Percentiles rank a stretch among this genome's conserved stretches.
Conservation (phyloP, 306 rosid genomes). For the Cyamopsis tetragonoloba region DNA sequence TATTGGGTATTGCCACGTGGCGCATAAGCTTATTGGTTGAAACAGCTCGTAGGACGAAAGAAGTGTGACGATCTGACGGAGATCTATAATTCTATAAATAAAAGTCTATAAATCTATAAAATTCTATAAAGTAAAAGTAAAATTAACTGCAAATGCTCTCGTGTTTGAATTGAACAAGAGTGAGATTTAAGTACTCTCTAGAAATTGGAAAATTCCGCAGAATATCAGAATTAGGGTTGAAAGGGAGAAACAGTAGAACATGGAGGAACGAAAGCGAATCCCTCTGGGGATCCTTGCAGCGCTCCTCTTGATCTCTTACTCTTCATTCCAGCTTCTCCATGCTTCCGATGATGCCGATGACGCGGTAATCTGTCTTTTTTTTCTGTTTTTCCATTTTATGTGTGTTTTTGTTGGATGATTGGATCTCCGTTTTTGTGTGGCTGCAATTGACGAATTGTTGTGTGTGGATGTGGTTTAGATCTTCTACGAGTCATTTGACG, state of each 20-base stretch:
- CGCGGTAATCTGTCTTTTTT: slow-evolving; percentile 6
- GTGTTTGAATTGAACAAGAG: neutral
- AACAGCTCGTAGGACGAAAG: slow-evolving; percentile 41
- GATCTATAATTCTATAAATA: no score
- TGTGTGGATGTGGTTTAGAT: slow-evolving; percentile 34
- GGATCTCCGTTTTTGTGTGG: slow-evolving; percentile 5
- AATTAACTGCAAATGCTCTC: neutral
- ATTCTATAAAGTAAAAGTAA: no score
- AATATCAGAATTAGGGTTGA: slow-evolving; percentile 20
- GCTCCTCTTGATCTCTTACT: slow-evolving; percentile 34
- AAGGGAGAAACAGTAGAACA: neutral
- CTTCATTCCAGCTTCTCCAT: slow-evolving; percentile 41
- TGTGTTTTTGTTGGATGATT: neutral
- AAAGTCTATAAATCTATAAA: no score
- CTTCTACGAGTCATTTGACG: slow-evolving; percentile 84
- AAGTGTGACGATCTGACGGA: slow-evolving; percentile 9
- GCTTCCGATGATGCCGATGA: slow-evolving; percentile 58
- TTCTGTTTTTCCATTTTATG: neutral
- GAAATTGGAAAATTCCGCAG: neutral
- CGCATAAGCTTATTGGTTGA: slow-evolving; percentile 46
- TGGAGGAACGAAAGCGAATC: slow-evolving; percentile 32
- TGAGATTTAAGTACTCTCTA: neutral
- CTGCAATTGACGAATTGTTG: neutral
- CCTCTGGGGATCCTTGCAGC: slow-evolving; percentile 27
- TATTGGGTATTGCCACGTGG: slow-evolving; percentile 51